Evolutionary conservation across 108 stramenopile species (phyloP).

Genomic region (Epithemia pelagica): DNA sequence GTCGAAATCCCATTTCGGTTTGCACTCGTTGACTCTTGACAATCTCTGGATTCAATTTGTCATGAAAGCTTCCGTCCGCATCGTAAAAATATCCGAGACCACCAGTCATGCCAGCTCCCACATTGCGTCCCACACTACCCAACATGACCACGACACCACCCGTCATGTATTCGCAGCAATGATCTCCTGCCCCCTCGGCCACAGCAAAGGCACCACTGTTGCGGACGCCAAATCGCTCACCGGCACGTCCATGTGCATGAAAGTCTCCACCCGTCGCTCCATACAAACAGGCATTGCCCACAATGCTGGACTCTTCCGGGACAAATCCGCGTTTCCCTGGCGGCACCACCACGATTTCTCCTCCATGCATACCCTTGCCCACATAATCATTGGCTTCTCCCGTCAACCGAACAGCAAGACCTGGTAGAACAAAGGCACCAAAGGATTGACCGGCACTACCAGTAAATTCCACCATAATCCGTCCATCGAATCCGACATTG

Average conservation of each 20-base stretch:
- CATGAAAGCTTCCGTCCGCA: slow-evolving; percentile 58
- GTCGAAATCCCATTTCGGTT: slow-evolving; percentile 62
- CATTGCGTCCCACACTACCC: slow-evolving; percentile 94
- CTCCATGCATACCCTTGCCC: slow-evolving; percentile 94
- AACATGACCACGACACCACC: slow-evolving; percentile 90
- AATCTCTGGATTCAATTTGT: slow-evolving; percentile 88
- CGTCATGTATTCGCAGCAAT: slow-evolving; percentile 99
- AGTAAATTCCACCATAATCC: slow-evolving; percentile 79
- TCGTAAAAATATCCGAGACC: slow-evolving; percentile 96
- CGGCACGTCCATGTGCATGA: slow-evolving; percentile 91
- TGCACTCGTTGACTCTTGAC: slow-evolving; percentile 72
- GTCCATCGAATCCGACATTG: slow-evolving; percentile 78
- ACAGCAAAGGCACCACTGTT: slow-evolving; percentile 96
- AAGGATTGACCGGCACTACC: slow-evolving; percentile 96
- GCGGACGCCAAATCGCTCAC: slow-evolving; percentile 94
- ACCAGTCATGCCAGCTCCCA: slow-evolving; percentile 98
- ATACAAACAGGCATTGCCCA: slow-evolving; percentile 94
- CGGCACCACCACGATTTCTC: slow-evolving; percentile 87
- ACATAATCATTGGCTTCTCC: slow-evolving; percentile 98
- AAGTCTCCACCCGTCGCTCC: slow-evolving; percentile 94
- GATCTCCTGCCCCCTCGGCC: slow-evolving; percentile 96
- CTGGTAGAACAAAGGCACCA: slow-evolving; percentile 85
- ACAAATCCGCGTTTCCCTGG: slow-evolving; percentile 75
- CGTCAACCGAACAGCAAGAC: slow-evolving; percentile 74
- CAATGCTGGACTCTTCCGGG: slow-evolving; percentile 86